These are phyloP conservation scores for Rhododendron griersonianum DNA, from an alignment of 148 eudicot species.

Conservation along the genomic window DNA sequence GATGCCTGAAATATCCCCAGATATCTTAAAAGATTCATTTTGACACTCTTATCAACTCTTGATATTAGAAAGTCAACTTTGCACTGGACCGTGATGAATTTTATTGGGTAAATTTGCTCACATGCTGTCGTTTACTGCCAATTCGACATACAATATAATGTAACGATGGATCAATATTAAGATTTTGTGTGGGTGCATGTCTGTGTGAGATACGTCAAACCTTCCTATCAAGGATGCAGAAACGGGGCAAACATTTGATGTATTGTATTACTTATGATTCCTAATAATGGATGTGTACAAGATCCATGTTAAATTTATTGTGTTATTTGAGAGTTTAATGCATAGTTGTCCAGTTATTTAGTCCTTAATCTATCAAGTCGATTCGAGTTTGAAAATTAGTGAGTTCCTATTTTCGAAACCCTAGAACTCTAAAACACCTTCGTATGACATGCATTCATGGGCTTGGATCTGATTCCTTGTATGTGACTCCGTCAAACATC, in stretches of 20 bases:
- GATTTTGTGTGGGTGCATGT: not conserved
- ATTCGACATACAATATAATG: not conserved
- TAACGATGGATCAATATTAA: not conserved
- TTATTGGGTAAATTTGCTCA: constrained; percentile 3
- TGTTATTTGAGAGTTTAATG: not conserved
- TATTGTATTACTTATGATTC: not conserved
- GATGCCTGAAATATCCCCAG: not conserved
- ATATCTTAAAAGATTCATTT: not conserved
- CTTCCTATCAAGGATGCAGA: not conserved
- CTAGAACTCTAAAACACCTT: not conserved
- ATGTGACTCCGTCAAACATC: not conserved
- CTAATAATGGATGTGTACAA: not conserved
- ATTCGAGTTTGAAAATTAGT: not conserved
- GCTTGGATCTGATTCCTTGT: too few relatives aligned
- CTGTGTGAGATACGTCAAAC: not conserved
- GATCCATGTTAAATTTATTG: not conserved
- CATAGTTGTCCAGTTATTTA: not conserved
- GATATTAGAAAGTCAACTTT: not conserved
- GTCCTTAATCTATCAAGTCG: not conserved
- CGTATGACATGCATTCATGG: too few relatives aligned
- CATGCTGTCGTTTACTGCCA: not conserved
- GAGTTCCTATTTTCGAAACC: not conserved
- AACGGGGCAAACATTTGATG: not conserved
- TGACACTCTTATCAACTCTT: not conserved
- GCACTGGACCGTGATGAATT: not conserved